Percentiles rank a stretch among this genome's conserved stretches.
Evolutionary conservation across 176 grass and related monocot species (phyloP).

Genomic region (Cymbopogon citratus): DNA sequence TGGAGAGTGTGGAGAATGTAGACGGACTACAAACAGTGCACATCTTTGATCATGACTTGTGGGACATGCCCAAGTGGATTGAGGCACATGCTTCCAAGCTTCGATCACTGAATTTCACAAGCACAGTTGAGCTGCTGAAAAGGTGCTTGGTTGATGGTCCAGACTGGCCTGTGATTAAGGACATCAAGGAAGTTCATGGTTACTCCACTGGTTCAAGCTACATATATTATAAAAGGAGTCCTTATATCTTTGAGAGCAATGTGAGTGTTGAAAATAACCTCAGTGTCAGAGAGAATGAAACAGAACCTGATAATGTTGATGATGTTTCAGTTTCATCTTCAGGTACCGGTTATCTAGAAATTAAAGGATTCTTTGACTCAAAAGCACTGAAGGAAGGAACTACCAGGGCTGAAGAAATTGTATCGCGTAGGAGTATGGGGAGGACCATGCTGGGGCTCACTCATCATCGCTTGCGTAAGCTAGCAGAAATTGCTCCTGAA

Average conservation of each 20-base stretch:
- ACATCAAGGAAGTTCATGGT: conserved; percentile 45
- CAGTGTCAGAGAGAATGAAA: background rate
- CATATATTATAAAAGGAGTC: conserved; percentile 57
- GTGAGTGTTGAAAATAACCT: conserved; percentile 12
- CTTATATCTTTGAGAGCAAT: conserved; percentile 49
- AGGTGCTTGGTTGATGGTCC: conserved; percentile 48
- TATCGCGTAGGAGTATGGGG: no score
- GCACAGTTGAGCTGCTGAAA: conserved; percentile 34
- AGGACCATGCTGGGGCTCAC: no score
- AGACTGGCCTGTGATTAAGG: conserved; percentile 52
- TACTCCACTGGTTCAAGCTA: conserved; percentile 40
- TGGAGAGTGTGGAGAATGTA: conserved; percentile 38
- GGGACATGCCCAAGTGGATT: conserved; percentile 60
- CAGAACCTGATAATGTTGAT: conserved; percentile 28
- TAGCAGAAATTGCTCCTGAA: no score
- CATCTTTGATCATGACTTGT: conserved; percentile 62
- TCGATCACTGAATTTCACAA: conserved; percentile 40
- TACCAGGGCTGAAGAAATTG: conserved; percentile 7
- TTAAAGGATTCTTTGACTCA: conserved; percentile 28
- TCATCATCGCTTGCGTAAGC: no score
- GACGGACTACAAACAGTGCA: conserved; percentile 31
- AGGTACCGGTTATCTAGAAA: conserved; percentile 13
- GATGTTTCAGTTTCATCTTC: conserved; percentile 28
- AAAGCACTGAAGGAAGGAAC: background rate
- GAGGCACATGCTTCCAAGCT: conserved; percentile 30